Conservation (phyloP, 2,329 filamentous ascomycete species). For the Hypomyces perniciosus region DNA sequence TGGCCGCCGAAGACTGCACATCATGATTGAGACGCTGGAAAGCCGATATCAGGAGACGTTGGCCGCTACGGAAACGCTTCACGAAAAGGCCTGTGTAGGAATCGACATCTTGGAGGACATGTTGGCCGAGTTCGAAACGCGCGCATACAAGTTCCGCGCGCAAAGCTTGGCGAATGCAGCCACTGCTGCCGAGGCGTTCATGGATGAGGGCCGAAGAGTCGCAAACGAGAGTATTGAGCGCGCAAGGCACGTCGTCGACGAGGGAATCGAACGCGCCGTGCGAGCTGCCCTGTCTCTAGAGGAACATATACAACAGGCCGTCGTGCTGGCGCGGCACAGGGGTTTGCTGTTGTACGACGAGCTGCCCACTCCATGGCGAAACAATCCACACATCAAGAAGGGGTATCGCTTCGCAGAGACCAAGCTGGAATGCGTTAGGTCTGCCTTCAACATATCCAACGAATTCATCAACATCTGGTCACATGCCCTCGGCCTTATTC, state of each 20-base stretch:
- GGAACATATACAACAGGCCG: constrained; percentile 75
- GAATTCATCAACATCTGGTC: constrained; percentile 98
- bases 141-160: constrained; percentile 73
- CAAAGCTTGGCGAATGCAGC: constrained; percentile 62
- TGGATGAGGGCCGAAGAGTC: constrained; percentile 73
- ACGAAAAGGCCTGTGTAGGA: constrained; percentile 85
- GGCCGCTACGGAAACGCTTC: constrained; percentile 75
- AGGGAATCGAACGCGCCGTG: constrained; percentile 74
- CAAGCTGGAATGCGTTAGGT: constrained; percentile 81
- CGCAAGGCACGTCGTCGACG: constrained; percentile 71
- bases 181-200: constrained; percentile 63
- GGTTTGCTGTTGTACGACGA: constrained; percentile 86
- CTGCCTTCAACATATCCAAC: constrained; percentile 80
- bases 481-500: constrained; percentile 79
- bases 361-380: constrained; percentile 83
- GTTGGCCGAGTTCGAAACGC: constrained; percentile 76
- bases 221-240: constrained; percentile 73
- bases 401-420: constrained; percentile 94
- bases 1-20: constrained; percentile 73
- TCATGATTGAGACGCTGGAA: constrained; percentile 91
- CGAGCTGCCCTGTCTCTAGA: constrained; percentile 77
- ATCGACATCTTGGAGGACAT: constrained; percentile 82
- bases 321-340: constrained; percentile 67
- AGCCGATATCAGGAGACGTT: constrained; percentile 80
- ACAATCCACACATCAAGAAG: constrained; percentile 86